Conservation (phyloP, 2,329 filamentous ascomycete genomes). For the Pestalotiopsis sp. region DNA sequence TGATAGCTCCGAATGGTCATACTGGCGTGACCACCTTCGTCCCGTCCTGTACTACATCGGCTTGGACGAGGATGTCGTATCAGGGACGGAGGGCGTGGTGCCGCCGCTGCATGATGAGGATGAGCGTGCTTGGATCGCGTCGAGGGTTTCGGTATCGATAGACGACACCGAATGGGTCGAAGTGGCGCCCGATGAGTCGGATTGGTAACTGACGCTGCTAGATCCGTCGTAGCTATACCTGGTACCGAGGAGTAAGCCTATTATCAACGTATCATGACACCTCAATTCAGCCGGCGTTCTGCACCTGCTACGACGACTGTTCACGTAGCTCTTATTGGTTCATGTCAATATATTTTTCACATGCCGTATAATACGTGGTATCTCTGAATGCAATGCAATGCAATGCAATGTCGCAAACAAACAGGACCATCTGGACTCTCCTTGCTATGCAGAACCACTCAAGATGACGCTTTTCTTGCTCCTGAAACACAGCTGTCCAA, state of each 20-base stretch:
- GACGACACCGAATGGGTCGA: no score
- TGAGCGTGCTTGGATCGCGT: no score
- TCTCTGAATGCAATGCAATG: not conserved
- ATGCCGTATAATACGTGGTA: not conserved
- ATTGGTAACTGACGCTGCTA: no score
- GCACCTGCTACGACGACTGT: not conserved
- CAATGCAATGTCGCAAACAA: not conserved
- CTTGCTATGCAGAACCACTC: not conserved
- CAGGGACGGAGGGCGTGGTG: no score
- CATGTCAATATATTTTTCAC: not conserved
- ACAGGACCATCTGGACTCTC: not conserved
- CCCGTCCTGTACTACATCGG: no score
- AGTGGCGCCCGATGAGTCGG: no score
- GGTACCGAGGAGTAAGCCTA: not conserved
- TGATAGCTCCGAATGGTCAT: no score
- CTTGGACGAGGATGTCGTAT: no score
- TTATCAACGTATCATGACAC: not conserved
- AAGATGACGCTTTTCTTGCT: not conserved
- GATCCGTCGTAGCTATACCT: not conserved
- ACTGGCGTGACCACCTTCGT: no score
- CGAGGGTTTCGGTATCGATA: no score
- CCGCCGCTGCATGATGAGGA: no score
- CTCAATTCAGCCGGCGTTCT: not conserved
- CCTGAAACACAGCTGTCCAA: not conserved
- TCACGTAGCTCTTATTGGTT: not conserved